Base-by-base conservation (phyloP, 257 asterid genomes). In the Schizonepeta tenuifolia region DNA sequence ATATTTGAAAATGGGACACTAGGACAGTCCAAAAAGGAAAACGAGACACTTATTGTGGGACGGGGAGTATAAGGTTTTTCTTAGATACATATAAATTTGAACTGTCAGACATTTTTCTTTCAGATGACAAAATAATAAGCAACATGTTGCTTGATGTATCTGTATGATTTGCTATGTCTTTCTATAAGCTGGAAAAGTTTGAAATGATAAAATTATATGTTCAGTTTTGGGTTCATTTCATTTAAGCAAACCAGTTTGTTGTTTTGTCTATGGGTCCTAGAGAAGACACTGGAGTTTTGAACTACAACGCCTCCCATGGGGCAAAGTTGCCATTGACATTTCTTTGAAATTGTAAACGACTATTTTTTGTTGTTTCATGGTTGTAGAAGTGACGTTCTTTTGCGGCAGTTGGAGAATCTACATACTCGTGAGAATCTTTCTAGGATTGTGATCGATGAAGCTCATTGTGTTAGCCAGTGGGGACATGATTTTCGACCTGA, bases 401-500 rank as follows among this genome's bases (percentile, higher is more conserved):
- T 95, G 83, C 89, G 96, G 53, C 96, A 90, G 65, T 83, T 95
- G 88, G 96, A 92, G 84, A 87, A 82, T 53, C 81, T 95, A 55
- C 89, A 95, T 85, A 71, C 89, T 75, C 97, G 95, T 70, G 87
- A 85, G 47, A 82, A 70, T 77, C 92, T 95, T 76, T 83, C 97
- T 75, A 91, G 99, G 77, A 84, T 95, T 67, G 99, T 95, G 75
- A 92, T 95, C 76, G 99, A 95, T 85, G 99, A 95, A 87, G 99
- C 99, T 84, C 99, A 95, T 63, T 95, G 99, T 83, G 97, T 95
- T 62, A 95, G 99, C 85, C 99, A 95, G 74, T 95, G 99, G 99
- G 99, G 99, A 68, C 99, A 95, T 83, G 99, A 95, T 78, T 95
- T 95, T 80, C 85, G 99, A 78, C 99, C 99, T 9, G 99, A 95